phyloP scores from a whole-genome alignment of 352 stramenopile species.

The Thalassiosira exigua region DNA sequence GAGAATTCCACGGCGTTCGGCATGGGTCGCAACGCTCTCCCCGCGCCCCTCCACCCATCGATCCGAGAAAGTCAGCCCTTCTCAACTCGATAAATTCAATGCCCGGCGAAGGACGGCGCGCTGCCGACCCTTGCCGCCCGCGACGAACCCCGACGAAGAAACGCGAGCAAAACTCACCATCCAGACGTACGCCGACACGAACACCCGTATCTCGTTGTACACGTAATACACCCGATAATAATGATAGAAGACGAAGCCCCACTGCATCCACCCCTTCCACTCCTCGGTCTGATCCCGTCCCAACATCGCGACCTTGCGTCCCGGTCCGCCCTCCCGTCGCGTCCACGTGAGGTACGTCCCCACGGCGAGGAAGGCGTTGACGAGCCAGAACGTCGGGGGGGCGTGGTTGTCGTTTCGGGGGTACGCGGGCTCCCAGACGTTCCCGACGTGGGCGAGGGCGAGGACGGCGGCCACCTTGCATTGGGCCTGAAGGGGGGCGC shows the following conservation, averaged over 20 bases:
- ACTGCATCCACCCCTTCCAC: slow-evolving; percentile 88
- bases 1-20: no score
- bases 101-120: no score
- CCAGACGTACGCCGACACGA: slow-evolving; percentile 80
- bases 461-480: slow-evolving; percentile 63
- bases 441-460: slow-evolving; percentile 57
- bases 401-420: slow-evolving; percentile 75
- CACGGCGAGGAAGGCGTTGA: slow-evolving; percentile 59
- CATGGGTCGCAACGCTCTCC: no score
- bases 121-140: no score
- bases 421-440: slow-evolving; percentile 68
- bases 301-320: slow-evolving; percentile 61
- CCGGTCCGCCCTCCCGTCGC: slow-evolving; percentile 34
- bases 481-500: slow-evolving; percentile 45
- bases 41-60: no score
- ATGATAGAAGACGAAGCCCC: slow-evolving; percentile 87
- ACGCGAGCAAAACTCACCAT: slow-evolving; percentile 48
- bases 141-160: not conserved
- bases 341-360: slow-evolving; percentile 53
- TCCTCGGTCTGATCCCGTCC: slow-evolving; percentile 76
- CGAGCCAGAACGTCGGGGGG: slow-evolving; percentile 70
- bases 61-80: no score
- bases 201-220: slow-evolving; percentile 82
- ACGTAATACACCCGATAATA: slow-evolving; percentile 77
- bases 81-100: no score